Evolutionary conservation across 75 land plant species (phyloP).

Genomic region (Sequoiadendron giganteum): DNA sequence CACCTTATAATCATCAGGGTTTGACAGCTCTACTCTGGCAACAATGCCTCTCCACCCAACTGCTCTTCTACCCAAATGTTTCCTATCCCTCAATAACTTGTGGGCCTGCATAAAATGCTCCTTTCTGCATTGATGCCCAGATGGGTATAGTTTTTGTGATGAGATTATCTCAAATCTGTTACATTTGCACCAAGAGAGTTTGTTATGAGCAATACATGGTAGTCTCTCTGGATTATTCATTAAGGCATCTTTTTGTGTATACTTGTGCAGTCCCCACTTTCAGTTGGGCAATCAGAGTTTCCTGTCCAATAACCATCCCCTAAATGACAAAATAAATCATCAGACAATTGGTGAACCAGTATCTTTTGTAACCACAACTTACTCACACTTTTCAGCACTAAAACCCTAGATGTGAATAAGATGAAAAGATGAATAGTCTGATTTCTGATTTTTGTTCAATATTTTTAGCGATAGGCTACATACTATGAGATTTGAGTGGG

Average conservation of each 20-base stretch:
- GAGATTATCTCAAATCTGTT: background rate
- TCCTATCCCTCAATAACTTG: background rate
- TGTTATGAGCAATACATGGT: background rate
- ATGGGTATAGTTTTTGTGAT: background rate
- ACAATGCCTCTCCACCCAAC: constrained; percentile 1
- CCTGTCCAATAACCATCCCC: too few species aligned
- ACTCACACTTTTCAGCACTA: too few species aligned
- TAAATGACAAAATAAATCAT: too few species aligned
- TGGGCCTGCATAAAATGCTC: background rate
- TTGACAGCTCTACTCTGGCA: constrained; percentile 6
- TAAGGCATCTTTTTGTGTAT: background rate
- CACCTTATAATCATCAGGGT: constrained; percentile 65
- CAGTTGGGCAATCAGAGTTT: too few species aligned
- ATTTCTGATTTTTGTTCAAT: too few species aligned
- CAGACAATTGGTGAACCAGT: too few species aligned
- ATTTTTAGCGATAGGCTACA: too few species aligned
- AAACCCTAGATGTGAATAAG: too few species aligned
- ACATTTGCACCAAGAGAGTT: background rate
- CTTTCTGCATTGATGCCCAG: background rate
- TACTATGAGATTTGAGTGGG: too few species aligned
- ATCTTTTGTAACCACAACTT: too few species aligned
- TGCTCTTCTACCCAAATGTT: background rate
- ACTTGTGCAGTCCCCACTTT: too few species aligned
- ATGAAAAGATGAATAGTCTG: too few species aligned
- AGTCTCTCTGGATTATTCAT: background rate